A percentile compares a stretch with the other conserved stretches of the same genome.
Evolutionary conservation across 495 filamentous ascomycete species (phyloP).

Genomic region (Niebla homalea): DNA sequence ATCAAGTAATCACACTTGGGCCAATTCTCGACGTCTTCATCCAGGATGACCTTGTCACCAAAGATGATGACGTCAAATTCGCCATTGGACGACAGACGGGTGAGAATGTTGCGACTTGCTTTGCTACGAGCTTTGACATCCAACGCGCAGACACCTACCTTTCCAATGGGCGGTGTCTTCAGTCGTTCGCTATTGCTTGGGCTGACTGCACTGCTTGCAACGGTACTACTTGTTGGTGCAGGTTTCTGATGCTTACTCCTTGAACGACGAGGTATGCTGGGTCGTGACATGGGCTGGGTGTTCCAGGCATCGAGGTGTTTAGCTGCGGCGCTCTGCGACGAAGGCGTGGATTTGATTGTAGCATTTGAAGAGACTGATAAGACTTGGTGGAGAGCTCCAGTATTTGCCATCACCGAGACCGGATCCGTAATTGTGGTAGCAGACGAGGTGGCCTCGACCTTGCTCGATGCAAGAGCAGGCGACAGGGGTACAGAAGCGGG

Average conservation of each 20-base stretch:
- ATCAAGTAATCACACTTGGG: slow-evolving; percentile 78
- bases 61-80: slow-evolving; percentile 96
- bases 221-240: slow-evolving; percentile 67
- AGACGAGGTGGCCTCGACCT: slow-evolving; percentile 9
- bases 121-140: slow-evolving; percentile 95
- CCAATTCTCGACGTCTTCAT: slow-evolving; percentile 75
- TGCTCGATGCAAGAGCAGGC: slow-evolving; percentile 10
- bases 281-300: slow-evolving; percentile 13
- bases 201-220: slow-evolving; percentile 49
- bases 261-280: slow-evolving; percentile 37
- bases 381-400: slow-evolving; percentile 14
- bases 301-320: slow-evolving; percentile 13
- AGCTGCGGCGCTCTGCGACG: slow-evolving; percentile 1
- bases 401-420: slow-evolving; percentile 14
- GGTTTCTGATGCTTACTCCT: slow-evolving; percentile 56
- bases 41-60: slow-evolving; percentile 94
- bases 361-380: not conserved
- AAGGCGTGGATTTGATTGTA: slow-evolving; percentile 1
- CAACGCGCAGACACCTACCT: slow-evolving; percentile 87
- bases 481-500: slow-evolving; percentile 9
- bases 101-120: slow-evolving; percentile 88
- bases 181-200: slow-evolving; percentile 18
- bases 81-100: slow-evolving; percentile 72
- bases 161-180: slow-evolving; percentile 30
- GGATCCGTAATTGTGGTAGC: slow-evolving; percentile 19